Percentiles rank a stretch among this genome's conserved stretches.
Conservation (phyloP, 805 yeast genomes). For the Barnettozyma sp. region DNA sequence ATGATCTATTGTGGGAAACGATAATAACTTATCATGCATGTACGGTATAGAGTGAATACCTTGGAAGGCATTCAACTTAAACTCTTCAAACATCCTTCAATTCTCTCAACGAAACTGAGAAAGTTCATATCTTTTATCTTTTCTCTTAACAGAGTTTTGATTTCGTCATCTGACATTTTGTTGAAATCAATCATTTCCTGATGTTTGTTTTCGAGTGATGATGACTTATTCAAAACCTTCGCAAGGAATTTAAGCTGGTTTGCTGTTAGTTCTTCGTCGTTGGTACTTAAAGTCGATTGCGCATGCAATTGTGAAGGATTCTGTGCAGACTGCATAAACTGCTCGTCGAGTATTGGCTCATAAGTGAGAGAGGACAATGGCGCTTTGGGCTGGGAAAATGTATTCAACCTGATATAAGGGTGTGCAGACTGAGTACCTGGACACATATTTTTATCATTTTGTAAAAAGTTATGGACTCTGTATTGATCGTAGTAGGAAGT, state of each 20-base stretch:
- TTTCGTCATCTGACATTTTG: constrained; percentile 16
- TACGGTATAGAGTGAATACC: too few species aligned
- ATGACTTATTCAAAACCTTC: constrained; percentile 14
- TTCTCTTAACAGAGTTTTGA: constrained; percentile 13
- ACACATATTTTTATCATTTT: background rate
- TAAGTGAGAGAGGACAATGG: constrained; percentile 2
- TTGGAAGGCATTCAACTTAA: constrained; percentile 10
- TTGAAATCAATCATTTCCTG: constrained; percentile 1
- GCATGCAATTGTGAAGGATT: background rate
- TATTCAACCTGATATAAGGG: constrained; percentile 1
- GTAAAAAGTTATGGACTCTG: constrained; percentile 1
- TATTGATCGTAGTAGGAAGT: constrained; percentile 4
- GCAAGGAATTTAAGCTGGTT: constrained; percentile 12
- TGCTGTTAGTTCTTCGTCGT: background rate
- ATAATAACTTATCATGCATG: too few species aligned
- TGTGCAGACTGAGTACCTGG: constrained; percentile 1
- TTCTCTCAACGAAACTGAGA: constrained; percentile 21
- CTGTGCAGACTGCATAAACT: constrained; percentile 2
- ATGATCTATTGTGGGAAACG: too few species aligned
- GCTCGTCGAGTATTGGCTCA: constrained; percentile 4
- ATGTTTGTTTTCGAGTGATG: too few species aligned
- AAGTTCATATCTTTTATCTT: constrained; percentile 22
- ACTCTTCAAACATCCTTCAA: constrained; percentile 18
- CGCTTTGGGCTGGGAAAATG: constrained; percentile 4
- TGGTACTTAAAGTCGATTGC: background rate